Base-by-base conservation (phyloP, 345 rosid genomes). In the Eucalyptus sp. region DNA sequence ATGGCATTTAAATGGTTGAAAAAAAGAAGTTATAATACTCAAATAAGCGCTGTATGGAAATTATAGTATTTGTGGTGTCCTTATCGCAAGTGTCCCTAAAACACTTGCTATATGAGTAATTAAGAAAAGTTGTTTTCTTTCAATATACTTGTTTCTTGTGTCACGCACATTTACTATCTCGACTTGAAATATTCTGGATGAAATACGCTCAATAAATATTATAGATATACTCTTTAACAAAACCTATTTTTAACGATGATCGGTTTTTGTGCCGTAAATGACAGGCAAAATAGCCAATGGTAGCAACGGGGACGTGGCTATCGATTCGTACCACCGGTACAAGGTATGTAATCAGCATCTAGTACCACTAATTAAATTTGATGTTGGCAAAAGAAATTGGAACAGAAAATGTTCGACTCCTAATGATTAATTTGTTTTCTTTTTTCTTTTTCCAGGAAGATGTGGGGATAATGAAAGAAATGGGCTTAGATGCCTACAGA, bases 291-390 rank as follows among this genome's bases (percentile, higher is more conserved):
- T 94, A 87, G 43, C 46, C 2, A 96, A 95, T 85, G 50, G 89
- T 11, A 90, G 92, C 84, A 95, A 84, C 24, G 98, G 96, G 87
- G 93, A 95, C 44, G 91, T 92, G 27, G 95, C 96, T 8, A 3
- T 88, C 37, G 95, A 95, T 88, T 88, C 90, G 10, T 95, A 95
- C 89, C 92, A 93, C 89, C 92, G 92, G 20, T 95, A 93, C 90
- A 93, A 93, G 97, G 97, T 93, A 50, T 48, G 5, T 20, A 25
- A 25, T 71, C 15, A 37, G 48, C 49, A 46, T 60, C 20, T 20
- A 27, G 15, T 84, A 13, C 31, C 56, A 85, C 54, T 7, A 27
- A 48, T 18, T 13, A 85, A 27, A n/a, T n/a, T n/a, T n/a, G 43
- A 43, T 9, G 43, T 50, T 16, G 22, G 37, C 48, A 37, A 71